These are phyloP conservation scores for Neospora caninum DNA, from an alignment of 169 alveolate species.

Conservation along the genomic window DNA sequence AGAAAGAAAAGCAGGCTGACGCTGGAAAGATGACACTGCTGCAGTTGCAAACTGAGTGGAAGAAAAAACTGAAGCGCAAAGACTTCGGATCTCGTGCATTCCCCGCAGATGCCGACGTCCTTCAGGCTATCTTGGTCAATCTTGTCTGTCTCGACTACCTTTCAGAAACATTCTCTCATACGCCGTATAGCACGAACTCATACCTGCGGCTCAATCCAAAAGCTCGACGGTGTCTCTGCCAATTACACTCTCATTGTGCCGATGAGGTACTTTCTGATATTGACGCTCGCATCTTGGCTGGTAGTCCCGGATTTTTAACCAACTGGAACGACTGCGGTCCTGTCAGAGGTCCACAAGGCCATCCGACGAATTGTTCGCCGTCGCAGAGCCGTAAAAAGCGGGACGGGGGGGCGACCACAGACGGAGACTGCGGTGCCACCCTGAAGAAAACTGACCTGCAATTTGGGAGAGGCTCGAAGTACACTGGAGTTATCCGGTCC, in stretches of 20 bases:
- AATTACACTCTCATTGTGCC: background rate
- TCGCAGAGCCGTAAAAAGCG: background rate
- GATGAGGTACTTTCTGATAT: background rate
- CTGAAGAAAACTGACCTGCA: background rate
- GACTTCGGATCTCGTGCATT: constrained; percentile 3
- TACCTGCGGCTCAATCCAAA: background rate
- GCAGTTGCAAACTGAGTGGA: constrained; percentile 57
- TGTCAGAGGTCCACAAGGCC: background rate
- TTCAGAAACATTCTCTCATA: constrained; percentile 34
- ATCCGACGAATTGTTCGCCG: background rate
- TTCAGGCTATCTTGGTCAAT: constrained; percentile 51
- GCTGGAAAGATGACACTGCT: constrained; percentile 44
- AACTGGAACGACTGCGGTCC: constrained; percentile 34
- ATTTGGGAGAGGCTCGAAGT: background rate
- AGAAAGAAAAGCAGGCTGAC: background rate
- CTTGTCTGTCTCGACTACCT: constrained; percentile 7
- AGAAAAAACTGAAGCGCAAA: background rate
- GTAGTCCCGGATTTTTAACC: background rate
- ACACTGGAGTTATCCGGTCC: background rate
- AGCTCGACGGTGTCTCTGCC: background rate
- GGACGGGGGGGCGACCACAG: background rate
- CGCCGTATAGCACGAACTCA: constrained; percentile 48
- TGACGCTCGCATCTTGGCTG: constrained; percentile 4
- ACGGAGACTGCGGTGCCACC: background rate
- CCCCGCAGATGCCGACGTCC: constrained; percentile 38